Conservation (phyloP, 164 flowering plant genomes). For the Cinnamomum micranthum region DNA sequence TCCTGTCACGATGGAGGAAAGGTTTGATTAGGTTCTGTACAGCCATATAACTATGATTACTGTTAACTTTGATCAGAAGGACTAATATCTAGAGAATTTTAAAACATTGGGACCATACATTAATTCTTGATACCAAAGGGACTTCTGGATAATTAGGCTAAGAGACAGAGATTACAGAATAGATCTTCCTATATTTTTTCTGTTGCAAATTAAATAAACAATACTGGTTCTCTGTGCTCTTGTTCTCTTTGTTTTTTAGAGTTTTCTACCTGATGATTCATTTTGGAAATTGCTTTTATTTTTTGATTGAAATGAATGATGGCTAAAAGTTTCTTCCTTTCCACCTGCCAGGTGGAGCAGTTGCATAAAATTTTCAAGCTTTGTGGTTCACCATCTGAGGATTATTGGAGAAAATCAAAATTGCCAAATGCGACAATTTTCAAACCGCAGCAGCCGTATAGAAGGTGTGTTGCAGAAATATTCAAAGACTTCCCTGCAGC, state of each 20-base stretch:
- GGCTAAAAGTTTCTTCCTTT: not conserved
- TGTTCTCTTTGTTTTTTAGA: not conserved
- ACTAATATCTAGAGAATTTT: too few relatives aligned
- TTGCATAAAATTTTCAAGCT: constrained; percentile 95
- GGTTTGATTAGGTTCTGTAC: too few relatives aligned
- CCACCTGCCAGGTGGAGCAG: constrained; percentile 74
- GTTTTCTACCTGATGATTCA: not conserved
- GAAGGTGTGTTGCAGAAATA: constrained; percentile 75
- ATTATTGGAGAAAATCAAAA: constrained; percentile 91
- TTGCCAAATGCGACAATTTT: constrained; percentile 95
- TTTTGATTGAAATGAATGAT: not conserved
- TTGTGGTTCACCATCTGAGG: constrained; percentile 98
- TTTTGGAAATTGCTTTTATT: not conserved
- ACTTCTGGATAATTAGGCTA: too few relatives aligned
- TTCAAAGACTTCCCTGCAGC: constrained; percentile 85
- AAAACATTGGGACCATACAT: too few relatives aligned
- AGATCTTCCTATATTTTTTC: not conserved
- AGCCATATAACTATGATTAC: too few relatives aligned
- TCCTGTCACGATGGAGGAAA: too few relatives aligned
- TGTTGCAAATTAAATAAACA: not conserved
- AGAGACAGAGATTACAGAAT: too few relatives aligned
- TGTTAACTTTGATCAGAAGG: too few relatives aligned
- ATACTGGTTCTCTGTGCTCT: not conserved
- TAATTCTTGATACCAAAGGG: too few relatives aligned
- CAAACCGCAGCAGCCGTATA: constrained; percentile 92